Evolutionary conservation across 2,329 filamentous ascomycete genomes (phyloP), one percentile per base, ranked within the genome.

Genomic region (Penicillium hesseltinei): DNA sequence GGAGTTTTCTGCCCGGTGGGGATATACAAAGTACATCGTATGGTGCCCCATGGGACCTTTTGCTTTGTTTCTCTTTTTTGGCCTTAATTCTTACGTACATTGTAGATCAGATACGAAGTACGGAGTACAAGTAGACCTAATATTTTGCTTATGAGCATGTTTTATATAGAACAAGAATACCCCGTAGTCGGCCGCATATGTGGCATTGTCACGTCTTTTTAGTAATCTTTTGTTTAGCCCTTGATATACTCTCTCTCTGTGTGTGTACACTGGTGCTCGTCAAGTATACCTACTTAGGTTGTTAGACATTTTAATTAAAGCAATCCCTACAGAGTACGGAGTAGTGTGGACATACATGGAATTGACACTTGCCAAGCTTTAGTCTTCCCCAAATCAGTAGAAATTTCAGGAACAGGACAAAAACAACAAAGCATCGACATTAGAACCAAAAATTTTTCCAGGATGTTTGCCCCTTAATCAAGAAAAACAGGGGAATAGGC

Each of bases 301-400:
- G 11, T n/a, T 21, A 29, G 11, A 27, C 2, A 38, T 25, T 47
- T 48, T 25, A 36, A 27, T 21, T 15, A 45, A 35, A 27, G 31
- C 9, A 45, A 35, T 10, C 29, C 9, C 4, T 44, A 23, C 4
- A 23, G 23, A 23, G 23, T 44, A 23, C 4, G 3, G 23, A 23
- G 23, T 23, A 27, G 27, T 19, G 27, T n/a, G 49, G 29, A 19
- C 7, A 45, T 27, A 40, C 23, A 13, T 21, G 21, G 15, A 25
- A 15, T 39, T 50, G 23, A 40, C 36, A 33, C n/a, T n/a, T 51
- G 54, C 54, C 54, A 51, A 56, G 54, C 31, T 40, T 38, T 36
- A 8, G 11, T 27, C 11, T 29, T 25, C 33, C 23, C 27, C 13
- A 51, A 44, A 43, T 10, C 29, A 19, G 36, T 25, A 36, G 10